Evolutionary conservation across 2,329 filamentous ascomycete species (phyloP), one percentile per base, ranked within the genome.

Genomic region (Tolypocladium pustulatum): DNA sequence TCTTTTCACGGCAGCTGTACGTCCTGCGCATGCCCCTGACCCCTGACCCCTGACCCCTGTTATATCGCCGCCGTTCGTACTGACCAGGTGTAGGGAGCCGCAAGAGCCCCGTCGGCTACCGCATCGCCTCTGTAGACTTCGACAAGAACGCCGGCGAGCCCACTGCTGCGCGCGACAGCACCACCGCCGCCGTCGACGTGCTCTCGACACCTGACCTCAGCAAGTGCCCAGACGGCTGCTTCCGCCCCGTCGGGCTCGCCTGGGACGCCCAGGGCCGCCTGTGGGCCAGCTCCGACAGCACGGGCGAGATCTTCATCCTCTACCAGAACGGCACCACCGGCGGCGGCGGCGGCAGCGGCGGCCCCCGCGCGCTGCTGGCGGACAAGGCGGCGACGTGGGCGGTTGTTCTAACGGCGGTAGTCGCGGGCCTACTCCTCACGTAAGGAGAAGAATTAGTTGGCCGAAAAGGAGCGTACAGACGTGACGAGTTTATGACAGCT

Each of bases 1-100:
- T 77, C 83, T 0, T 89, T 91, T 71, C 88, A 90, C 69, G 88
- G 88, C 17, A 87, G 82, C 69, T 90, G 87, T 85, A 69, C 71
- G 74, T 72, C 12, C 36, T n/a, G 8, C 17, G 3, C 25, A 7
- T n/a, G 2, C 36, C 15, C 53, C 1, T 46, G 8, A n/a, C 12
- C 32, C 36, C 6, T 17, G 10, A 8, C 20, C 46, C 22, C 22
- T 25, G 40, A 15, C 25, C 13, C 43, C 43, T 13, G 2, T 2
- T 20, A 15, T 1, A 6, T 20, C 3, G 7, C 2, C 25, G 13
- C 46, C 15, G 43, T 27, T 5, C 32, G 9, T 20, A 25, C 57
- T 55, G 27, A 34, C 52, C 34, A 46, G 32, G 5, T 3, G 6
- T 51, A 78, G 76, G 74, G 74, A 71, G 78, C 65, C 72, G 74